phyloP scores from a whole-genome alignment of 768 basidiomycete genomes.

The Dictyophora rubrovolvata region DNA sequence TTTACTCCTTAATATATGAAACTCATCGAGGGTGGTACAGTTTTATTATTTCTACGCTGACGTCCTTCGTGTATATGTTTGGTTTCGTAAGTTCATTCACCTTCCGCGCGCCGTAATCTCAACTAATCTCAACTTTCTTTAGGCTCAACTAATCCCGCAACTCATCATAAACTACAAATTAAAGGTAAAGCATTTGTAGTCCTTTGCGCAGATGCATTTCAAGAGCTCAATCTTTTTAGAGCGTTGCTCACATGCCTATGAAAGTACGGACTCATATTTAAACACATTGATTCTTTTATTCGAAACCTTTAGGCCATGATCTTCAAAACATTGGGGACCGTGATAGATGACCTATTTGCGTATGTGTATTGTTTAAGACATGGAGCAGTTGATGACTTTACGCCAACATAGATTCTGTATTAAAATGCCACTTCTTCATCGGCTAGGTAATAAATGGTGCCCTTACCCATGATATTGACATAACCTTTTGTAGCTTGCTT shows the following conservation, averaged over 20 bases:
- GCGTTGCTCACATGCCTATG: conserved; percentile 97
- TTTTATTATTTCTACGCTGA: conserved; percentile 86
- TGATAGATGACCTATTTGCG: conserved; percentile 90
- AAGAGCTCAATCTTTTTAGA: conserved; percentile 32
- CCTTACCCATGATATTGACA: background rate
- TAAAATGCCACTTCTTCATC: conserved; percentile 93
- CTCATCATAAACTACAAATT: conserved; percentile 97
- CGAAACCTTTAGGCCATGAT: conserved; percentile 54
- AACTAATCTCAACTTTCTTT: conserved; percentile 10
- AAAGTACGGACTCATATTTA: conserved; percentile 32
- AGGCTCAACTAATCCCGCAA: conserved; percentile 82
- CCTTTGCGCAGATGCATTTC: too few relatives aligned
- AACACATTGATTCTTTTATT: background rate
- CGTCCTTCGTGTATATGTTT: conserved; percentile 92
- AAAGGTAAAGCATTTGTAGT: conserved; percentile 42
- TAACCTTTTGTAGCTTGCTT: conserved; percentile 45
- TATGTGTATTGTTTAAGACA: conserved; percentile 27
- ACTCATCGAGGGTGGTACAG: conserved; percentile 94
- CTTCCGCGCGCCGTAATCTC: conserved; percentile 5
- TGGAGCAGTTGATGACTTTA: background rate
- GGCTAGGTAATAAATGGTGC: conserved; percentile 37
- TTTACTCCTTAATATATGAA: conserved; percentile 74
- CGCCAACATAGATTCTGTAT: conserved; percentile 63
- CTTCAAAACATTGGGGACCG: conserved; percentile 84
- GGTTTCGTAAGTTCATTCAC: conserved; percentile 70